phyloP scores from a whole-genome alignment of 805 yeast genomes.

The Soucietia sequanensis region DNA sequence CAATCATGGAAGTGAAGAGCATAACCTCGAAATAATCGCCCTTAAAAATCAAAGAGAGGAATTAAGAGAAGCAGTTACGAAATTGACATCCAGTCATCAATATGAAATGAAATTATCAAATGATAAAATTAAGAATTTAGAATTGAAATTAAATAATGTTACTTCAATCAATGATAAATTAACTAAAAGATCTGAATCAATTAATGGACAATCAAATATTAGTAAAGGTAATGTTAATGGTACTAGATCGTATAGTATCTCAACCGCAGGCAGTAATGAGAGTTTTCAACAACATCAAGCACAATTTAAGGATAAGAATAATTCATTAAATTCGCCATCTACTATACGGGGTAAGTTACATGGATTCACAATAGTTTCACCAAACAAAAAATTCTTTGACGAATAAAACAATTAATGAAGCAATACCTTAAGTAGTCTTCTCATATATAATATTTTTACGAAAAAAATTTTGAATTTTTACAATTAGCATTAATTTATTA shows the following conservation, averaged over 20 bases:
- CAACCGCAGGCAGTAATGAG: slow-evolving; percentile 3
- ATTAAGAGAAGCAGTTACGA: slow-evolving; percentile 37
- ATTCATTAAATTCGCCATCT: slow-evolving; percentile 1
- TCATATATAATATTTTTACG: too few relatives aligned
- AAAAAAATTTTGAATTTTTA: too few relatives aligned
- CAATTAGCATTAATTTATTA: too few relatives aligned
- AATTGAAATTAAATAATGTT: slow-evolving; percentile 27
- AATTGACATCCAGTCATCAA: slow-evolving; percentile 33
- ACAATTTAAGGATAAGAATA: background rate
- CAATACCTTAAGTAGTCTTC: too few relatives aligned
- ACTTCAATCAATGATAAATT: slow-evolving; percentile 33
- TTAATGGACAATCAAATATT: background rate
- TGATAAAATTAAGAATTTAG: slow-evolving; percentile 34
- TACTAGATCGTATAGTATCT: too few relatives aligned
- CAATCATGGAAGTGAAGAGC: too few relatives aligned
- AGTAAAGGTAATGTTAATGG: too few relatives aligned
- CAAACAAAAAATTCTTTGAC: slow-evolving; percentile 25
- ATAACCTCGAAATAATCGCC: slow-evolving; percentile 14
- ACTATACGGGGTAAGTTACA: slow-evolving; percentile 29
- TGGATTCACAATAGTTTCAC: slow-evolving; percentile 38
- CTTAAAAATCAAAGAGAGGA: slow-evolving; percentile 39
- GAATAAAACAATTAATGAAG: too few relatives aligned
- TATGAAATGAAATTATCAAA: slow-evolving; percentile 34
- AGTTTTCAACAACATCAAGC: background rate
- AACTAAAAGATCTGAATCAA: slow-evolving; percentile 20